These are phyloP conservation scores for Persicaria maculosa DNA, from an alignment of 148 eudicot species.

Conservation along the genomic window DNA sequence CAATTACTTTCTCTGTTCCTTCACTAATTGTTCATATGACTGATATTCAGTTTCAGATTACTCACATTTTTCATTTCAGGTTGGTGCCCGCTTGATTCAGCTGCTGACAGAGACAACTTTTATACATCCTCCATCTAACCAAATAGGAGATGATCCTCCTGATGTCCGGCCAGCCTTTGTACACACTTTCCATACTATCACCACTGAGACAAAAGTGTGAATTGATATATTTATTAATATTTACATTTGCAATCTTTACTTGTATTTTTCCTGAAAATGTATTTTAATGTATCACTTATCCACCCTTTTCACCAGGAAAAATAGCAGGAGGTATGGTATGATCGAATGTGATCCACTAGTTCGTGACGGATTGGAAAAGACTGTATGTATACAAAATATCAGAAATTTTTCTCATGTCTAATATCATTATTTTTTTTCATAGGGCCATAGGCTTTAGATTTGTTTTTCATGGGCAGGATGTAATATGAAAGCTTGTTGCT, in stretches of 20 bases:
- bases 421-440: background rate
- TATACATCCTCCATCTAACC: constrained; percentile 78
- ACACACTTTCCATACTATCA: constrained; percentile 48
- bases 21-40: background rate
- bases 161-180: constrained; percentile 91
- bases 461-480: background rate
- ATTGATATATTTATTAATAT: background rate
- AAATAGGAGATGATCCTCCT: constrained; percentile 60
- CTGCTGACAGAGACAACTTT: constrained; percentile 71
- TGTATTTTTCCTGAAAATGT: constrained; percentile 1
- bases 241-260: background rate
- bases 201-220: constrained; percentile 57
- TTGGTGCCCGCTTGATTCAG: constrained; percentile 76
- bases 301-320: constrained; percentile 38
- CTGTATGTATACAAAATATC: constrained; percentile 41
- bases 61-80: constrained; percentile 29
- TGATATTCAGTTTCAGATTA: background rate
- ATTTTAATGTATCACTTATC: background rate
- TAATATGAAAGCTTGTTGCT: background rate
- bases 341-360: constrained; percentile 89
- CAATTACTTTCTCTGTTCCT: background rate
- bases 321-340: constrained; percentile 65
- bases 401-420: background rate
- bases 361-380: constrained; percentile 79
- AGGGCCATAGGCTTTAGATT: background rate